Evolutionary conservation across 192 early-diverging fungal genomes (phyloP).

Genomic region (Coemansia sp.): DNA sequence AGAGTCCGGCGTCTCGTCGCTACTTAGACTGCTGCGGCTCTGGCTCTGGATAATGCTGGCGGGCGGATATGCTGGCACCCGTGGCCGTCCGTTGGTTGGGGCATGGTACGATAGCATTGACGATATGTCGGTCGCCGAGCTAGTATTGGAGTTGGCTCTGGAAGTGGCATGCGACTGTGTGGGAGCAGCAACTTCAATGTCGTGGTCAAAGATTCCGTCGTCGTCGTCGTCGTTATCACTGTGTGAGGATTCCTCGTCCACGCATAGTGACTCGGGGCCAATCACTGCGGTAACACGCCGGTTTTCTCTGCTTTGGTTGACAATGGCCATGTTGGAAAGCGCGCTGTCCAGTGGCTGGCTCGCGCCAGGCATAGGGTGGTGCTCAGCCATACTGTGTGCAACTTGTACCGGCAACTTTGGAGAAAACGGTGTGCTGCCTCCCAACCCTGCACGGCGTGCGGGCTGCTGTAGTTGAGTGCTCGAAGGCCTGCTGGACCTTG

Average conservation of each 20-base stretch:
- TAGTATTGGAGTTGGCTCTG: not conserved
- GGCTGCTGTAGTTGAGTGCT: too few species aligned
- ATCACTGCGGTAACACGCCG: not conserved
- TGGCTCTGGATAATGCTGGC: not conserved
- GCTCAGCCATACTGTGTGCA: too few species aligned
- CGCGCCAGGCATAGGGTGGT: too few species aligned
- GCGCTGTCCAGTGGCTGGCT: too few species aligned
- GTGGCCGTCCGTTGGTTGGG: not conserved
- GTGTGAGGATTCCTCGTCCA: not conserved
- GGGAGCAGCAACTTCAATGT: not conserved
- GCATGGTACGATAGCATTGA: constrained; percentile 11
- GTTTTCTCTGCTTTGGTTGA: not conserved
- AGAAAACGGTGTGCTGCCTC: too few species aligned
- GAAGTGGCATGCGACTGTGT: not conserved
- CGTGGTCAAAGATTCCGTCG: not conserved
- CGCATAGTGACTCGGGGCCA: constrained; percentile 7
- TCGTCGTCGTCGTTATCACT: not conserved
- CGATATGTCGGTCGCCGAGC: constrained; percentile 1
- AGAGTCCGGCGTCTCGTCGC: not conserved
- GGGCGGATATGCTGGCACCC: not conserved
- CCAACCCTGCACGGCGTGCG: too few species aligned
- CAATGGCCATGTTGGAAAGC: not conserved
- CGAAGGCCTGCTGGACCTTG: too few species aligned
- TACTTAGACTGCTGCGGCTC: not conserved
- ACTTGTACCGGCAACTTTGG: too few species aligned